Conservation (phyloP, 352 stramenopile genomes). For the Phytophthora foliorum region DNA sequence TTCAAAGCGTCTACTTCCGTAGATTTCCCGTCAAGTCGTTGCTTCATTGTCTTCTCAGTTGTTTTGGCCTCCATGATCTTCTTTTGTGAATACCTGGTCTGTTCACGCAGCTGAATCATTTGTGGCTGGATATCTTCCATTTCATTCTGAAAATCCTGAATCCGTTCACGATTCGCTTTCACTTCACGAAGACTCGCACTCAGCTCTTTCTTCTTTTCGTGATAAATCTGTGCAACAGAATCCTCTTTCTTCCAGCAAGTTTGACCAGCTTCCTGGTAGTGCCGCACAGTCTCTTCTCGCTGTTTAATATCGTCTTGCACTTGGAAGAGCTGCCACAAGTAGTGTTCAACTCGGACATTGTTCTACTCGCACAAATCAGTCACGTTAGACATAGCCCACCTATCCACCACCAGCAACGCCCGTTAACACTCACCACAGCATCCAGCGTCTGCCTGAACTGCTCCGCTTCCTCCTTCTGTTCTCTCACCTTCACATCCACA, state of each 20-base stretch:
- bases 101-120: conserved; percentile 88
- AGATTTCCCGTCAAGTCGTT: conserved; percentile 86
- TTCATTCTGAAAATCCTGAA: conserved; percentile 84
- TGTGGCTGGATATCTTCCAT: conserved; percentile 86
- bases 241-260: conserved; percentile 65
- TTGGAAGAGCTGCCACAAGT: conserved; percentile 97
- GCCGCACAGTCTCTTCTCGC: conserved; percentile 81
- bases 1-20: conserved; percentile 87
- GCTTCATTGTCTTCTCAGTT: conserved; percentile 65
- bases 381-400: background rate
- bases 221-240: conserved; percentile 49
- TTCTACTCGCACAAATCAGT: conserved; percentile 42
- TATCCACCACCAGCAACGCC: background rate
- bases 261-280: conserved; percentile 52
- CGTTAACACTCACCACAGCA: conserved; percentile 57
- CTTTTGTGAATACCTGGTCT: conserved; percentile 86
- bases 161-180: conserved; percentile 71
- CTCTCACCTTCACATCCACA: conserved; percentile 76
- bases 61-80: conserved; percentile 67
- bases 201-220: conserved; percentile 84
- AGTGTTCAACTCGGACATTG: conserved; percentile 92
- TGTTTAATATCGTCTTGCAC: conserved; percentile 91
- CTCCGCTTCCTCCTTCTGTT: conserved; percentile 96
- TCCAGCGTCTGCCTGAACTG: conserved; percentile 79
- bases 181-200: conserved; percentile 59